These are phyloP conservation scores for Cordyceps cicadae DNA, from an alignment of 2,329 filamentous ascomycete genomes.

Conservation along the genomic window DNA sequence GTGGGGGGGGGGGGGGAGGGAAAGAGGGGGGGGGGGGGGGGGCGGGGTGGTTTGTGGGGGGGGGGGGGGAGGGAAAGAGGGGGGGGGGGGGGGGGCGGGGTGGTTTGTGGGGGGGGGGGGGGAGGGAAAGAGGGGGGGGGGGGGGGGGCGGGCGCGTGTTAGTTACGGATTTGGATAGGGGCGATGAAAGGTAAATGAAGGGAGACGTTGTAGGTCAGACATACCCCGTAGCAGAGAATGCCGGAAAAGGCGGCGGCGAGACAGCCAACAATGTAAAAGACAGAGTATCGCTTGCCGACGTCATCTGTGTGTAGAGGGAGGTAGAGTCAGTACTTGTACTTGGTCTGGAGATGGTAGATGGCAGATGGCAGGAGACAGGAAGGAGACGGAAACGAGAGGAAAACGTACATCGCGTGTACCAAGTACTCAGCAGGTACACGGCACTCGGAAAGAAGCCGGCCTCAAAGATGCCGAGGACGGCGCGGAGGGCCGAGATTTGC, in stretches of 20 bases:
- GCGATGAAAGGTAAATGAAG: too few species aligned
- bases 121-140: too few species aligned
- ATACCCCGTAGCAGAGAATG: slow-evolving; percentile 60
- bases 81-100: too few species aligned
- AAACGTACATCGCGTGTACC: slow-evolving; percentile 57
- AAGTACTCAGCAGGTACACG: slow-evolving; percentile 64
- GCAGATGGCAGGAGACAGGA: too few species aligned
- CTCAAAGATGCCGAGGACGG: slow-evolving; percentile 56
- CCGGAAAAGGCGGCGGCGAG: slow-evolving; percentile 58
- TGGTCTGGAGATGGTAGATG: not conserved
- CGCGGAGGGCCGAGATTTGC: slow-evolving; percentile 45
- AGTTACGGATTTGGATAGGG: too few species aligned
- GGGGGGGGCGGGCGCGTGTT: too few species aligned
- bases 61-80: too few species aligned
- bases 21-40: too few species aligned
- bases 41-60: too few species aligned
- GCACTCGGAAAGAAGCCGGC: slow-evolving; percentile 65
- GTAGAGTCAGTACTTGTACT: not conserved
- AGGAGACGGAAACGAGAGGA: not conserved
- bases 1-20: too few species aligned
- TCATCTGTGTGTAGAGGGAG: slow-evolving; percentile 38
- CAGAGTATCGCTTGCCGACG: slow-evolving; percentile 59
- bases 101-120: too few species aligned
- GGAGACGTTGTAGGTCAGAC: slow-evolving; percentile 18
- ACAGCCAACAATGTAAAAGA: slow-evolving; percentile 62